Evolutionary conservation across 192 early-diverging fungal species (phyloP).

Genomic region (Piromyces finnis): DNA sequence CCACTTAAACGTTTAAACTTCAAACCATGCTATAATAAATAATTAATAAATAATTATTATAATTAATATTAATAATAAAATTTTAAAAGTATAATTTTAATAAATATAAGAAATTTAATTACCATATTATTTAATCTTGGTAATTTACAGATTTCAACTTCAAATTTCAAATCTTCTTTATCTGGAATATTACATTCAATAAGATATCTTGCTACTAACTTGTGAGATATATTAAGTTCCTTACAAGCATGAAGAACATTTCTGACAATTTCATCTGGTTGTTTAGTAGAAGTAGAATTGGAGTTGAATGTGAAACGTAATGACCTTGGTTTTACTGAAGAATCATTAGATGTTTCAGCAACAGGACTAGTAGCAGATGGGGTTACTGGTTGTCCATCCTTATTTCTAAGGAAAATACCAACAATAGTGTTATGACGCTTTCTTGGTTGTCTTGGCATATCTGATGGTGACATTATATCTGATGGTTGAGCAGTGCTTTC

Average conservation of each 20-base stretch:
- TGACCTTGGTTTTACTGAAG: conserved; percentile 23
- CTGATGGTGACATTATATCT: neutral
- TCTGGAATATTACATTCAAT: conserved; percentile 2
- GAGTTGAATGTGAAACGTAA: conserved; percentile 45
- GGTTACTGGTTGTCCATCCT: neutral
- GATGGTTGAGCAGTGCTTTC: neutral
- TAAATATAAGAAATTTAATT: neutral
- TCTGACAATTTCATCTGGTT: conserved; percentile 32
- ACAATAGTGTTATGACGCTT: conserved; percentile 38
- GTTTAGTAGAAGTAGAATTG: conserved; percentile 35
- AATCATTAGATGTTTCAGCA: neutral
- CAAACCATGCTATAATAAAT: neutral
- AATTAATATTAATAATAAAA: no score
- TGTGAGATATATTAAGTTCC: conserved; percentile 14
- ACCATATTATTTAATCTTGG: conserved; percentile 2
- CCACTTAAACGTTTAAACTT: neutral
- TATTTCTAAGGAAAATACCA: conserved; percentile 19
- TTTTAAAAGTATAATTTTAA: neutral
- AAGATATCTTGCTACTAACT: conserved; percentile 16
- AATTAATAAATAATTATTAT: neutral
- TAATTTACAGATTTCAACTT: conserved; percentile 1
- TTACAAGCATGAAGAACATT: conserved; percentile 19
- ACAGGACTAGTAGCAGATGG: neutral
- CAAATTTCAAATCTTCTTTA: neutral
- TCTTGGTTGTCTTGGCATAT: conserved; percentile 1